Evolutionary conservation across 2,329 filamentous ascomycete species (phyloP).

Genomic region (Aureobasidium lini): DNA sequence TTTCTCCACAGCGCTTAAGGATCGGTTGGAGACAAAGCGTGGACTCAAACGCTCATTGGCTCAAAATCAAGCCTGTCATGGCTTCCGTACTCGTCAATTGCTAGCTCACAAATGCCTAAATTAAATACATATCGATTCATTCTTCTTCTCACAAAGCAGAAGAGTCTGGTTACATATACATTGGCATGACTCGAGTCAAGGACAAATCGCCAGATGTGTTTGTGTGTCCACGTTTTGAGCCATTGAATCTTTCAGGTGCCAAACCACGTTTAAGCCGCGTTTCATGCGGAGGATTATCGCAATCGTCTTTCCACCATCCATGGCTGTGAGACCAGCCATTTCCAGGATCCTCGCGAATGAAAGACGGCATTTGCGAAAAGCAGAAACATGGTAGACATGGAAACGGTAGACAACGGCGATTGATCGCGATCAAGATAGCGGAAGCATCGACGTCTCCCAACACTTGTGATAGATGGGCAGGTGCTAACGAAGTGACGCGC

Average conservation of each 20-base stretch:
- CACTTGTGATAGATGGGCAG: background rate
- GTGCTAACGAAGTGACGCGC: background rate
- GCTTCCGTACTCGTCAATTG: background rate
- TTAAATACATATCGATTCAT: background rate
- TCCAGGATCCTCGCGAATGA: background rate
- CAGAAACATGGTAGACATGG: background rate
- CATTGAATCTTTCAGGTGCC: background rate
- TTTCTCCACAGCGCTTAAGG: slow-evolving; percentile 7
- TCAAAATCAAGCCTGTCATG: slow-evolving; percentile 1
- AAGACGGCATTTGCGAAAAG: background rate
- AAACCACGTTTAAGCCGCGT: background rate
- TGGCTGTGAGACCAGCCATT: background rate
- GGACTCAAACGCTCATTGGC: background rate
- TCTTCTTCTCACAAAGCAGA: background rate
- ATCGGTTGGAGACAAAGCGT: background rate
- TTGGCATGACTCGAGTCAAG: background rate
- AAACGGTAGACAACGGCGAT: background rate
- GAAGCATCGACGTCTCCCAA: background rate
- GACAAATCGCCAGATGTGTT: background rate
- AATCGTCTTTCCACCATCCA: background rate
- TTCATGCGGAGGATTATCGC: background rate
- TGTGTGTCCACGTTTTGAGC: background rate
- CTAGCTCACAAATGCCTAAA: background rate
- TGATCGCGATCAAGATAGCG: background rate
- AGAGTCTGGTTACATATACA: too few species aligned